These are phyloP conservation scores for Sphaerulina musiva DNA, from an alignment of 2,329 filamentous ascomycete genomes.

Conservation along the genomic window DNA sequence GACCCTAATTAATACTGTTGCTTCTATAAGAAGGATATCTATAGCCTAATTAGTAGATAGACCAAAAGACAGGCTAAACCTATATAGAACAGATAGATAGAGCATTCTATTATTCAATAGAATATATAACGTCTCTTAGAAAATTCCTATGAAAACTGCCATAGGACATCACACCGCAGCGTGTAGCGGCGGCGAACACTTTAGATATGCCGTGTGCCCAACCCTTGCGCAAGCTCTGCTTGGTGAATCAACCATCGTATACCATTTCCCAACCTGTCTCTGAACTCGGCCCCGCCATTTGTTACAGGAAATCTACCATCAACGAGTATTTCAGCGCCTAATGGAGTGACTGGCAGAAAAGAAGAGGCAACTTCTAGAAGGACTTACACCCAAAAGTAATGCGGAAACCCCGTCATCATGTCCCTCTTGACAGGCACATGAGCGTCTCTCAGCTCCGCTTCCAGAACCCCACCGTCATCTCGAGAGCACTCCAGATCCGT, in stretches of 20 bases:
- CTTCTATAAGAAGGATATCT: too few relatives aligned
- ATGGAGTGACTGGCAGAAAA: not conserved
- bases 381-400: constrained; percentile 29
- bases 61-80: too few relatives aligned
- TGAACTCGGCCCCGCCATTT: not conserved
- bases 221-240: not conserved
- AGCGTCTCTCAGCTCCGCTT: constrained; percentile 21
- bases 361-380: not conserved
- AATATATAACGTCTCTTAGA: too few relatives aligned
- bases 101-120: too few relatives aligned
- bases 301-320: not conserved
- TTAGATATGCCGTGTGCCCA: not conserved
- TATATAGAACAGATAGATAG: too few relatives aligned
- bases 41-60: too few relatives aligned
- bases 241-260: not conserved
- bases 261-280: not conserved
- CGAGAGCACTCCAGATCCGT: constrained; percentile 27
- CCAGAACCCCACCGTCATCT: constrained; percentile 29
- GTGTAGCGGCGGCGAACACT: too few relatives aligned
- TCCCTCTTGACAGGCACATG: constrained; percentile 27
- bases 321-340: not conserved
- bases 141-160: too few relatives aligned
- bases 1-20: too few relatives aligned
- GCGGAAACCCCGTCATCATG: constrained; percentile 29
- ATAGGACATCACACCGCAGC: too few relatives aligned